Evolutionary conservation across 164 flowering plant species (phyloP).

Genomic region (Paratinospora sagittata): DNA sequence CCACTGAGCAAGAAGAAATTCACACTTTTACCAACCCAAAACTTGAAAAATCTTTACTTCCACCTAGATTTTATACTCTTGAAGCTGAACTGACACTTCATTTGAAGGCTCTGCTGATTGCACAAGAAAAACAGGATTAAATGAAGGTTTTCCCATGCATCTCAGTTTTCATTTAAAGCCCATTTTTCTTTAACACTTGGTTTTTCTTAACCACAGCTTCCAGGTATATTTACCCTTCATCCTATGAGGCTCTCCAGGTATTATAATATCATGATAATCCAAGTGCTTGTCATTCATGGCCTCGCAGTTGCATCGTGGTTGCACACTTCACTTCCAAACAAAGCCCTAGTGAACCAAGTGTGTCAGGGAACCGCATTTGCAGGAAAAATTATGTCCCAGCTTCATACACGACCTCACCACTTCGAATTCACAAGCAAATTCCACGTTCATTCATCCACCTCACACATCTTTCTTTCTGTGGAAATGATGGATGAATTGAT

Average conservation of each 20-base stretch:
- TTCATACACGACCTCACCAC: not conserved
- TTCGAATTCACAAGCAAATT: not conserved
- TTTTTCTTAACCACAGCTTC: too few relatives aligned
- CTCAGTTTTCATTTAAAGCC: not conserved
- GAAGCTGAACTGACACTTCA: too few relatives aligned
- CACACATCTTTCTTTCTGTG: not conserved
- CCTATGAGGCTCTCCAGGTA: too few relatives aligned
- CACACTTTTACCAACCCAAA: not conserved
- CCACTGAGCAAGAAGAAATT: not conserved
- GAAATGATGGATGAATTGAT: not conserved
- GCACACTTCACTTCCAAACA: too few relatives aligned
- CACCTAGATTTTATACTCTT: not conserved
- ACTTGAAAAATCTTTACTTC: not conserved
- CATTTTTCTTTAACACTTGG: not conserved
- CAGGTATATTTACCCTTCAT: too few relatives aligned
- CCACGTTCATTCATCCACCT: not conserved
- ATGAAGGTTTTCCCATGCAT: not conserved
- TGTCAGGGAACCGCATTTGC: not conserved
- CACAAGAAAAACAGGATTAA: not conserved
- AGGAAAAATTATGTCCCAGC: not conserved
- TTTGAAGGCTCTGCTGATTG: too few relatives aligned
- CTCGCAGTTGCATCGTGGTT: too few relatives aligned
- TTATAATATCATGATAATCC: too few relatives aligned
- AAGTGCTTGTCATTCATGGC: not conserved
- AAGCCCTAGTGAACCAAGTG: too few relatives aligned